Evolutionary conservation across 75 land plant species (phyloP).

Genomic region (Ceratopteris richardii): DNA sequence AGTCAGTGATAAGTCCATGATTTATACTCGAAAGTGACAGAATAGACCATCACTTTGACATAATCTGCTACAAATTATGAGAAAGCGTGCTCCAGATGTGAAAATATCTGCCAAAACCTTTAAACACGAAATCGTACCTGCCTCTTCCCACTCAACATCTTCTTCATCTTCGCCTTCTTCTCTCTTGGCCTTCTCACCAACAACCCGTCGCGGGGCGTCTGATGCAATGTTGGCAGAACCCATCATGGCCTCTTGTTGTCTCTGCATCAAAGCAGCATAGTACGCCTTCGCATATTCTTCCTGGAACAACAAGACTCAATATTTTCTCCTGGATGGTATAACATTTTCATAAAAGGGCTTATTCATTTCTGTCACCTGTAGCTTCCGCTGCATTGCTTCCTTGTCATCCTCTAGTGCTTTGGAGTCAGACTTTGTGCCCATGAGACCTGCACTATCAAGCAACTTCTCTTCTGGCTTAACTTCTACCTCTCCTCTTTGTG

Average conservation of each 20-base stretch:
- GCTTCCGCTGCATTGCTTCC: slow-evolving; percentile 33
- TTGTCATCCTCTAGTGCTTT: slow-evolving; percentile 43
- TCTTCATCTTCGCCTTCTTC: too few species aligned
- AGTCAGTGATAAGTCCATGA: not conserved
- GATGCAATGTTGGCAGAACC: slow-evolving; percentile 13
- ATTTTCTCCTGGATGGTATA: not conserved
- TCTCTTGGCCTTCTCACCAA: slow-evolving; percentile 54
- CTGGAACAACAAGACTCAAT: slow-evolving; percentile 23
- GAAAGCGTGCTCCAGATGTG: too few species aligned
- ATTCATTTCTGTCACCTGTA: slow-evolving; percentile 30
- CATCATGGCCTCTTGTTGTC: slow-evolving; percentile 21
- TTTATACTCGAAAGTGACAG: not conserved
- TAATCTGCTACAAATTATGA: slow-evolving; percentile 41
- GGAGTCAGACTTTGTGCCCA: slow-evolving; percentile 36
- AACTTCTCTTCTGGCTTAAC: slow-evolving; percentile 31
- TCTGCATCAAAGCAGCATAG: slow-evolving; percentile 49
- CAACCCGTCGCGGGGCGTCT: slow-evolving; percentile 52
- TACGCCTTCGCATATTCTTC: slow-evolving; percentile 82
- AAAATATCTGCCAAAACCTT: too few species aligned
- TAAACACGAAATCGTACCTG: too few species aligned
- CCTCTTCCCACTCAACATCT: slow-evolving; percentile 77
- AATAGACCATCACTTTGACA: not conserved
- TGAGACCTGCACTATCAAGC: too few species aligned
- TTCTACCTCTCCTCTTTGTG: slow-evolving; percentile 77
- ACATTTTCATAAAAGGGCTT: not conserved